Evolutionary conservation across 441 rosid species (phyloP).

Genomic region (Bruguiera hainesii): DNA sequence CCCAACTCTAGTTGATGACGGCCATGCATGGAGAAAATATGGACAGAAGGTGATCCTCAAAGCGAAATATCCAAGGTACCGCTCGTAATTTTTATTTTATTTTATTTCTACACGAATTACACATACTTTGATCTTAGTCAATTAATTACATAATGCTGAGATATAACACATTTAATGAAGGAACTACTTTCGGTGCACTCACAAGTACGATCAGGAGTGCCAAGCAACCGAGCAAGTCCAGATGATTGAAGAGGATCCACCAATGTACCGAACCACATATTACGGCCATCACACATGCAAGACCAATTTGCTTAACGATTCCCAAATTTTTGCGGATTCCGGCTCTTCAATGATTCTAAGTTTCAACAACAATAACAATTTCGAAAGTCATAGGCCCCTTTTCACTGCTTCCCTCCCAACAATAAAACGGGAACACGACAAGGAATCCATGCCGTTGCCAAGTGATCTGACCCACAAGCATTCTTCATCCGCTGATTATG

Average conservation of each 20-base stretch:
- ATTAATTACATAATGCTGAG: too few relatives aligned
- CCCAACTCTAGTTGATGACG: conserved; percentile 39
- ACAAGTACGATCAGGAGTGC: conserved; percentile 62
- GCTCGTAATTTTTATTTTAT: background rate
- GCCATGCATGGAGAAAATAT: conserved; percentile 67
- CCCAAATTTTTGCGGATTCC: conserved; percentile 23
- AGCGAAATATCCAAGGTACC: conserved; percentile 44
- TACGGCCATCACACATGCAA: conserved; percentile 65
- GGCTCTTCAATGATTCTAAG: conserved; percentile 35
- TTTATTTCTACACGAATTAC: background rate
- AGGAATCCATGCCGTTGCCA: background rate
- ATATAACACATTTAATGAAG: conserved; percentile 24
- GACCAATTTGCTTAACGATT: conserved; percentile 19
- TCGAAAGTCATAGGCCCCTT: background rate
- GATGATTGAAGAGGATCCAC: conserved; percentile 39
- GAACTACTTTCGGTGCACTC: conserved; percentile 79
- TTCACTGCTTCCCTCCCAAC: conserved; percentile 16
- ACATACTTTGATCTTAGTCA: too few relatives aligned
- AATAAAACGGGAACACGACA: conserved; percentile 23
- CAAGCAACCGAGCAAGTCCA: conserved; percentile 78
- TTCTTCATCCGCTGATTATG: conserved; percentile 28
- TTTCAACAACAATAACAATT: conserved; percentile 20
- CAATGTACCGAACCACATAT: conserved; percentile 47
- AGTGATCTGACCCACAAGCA: conserved; percentile 2
- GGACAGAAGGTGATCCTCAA: conserved; percentile 62